Percentiles rank a stretch among this genome's conserved stretches.
Evolutionary conservation across 805 yeast genomes (phyloP).

Genomic region (Starmerella apis): DNA sequence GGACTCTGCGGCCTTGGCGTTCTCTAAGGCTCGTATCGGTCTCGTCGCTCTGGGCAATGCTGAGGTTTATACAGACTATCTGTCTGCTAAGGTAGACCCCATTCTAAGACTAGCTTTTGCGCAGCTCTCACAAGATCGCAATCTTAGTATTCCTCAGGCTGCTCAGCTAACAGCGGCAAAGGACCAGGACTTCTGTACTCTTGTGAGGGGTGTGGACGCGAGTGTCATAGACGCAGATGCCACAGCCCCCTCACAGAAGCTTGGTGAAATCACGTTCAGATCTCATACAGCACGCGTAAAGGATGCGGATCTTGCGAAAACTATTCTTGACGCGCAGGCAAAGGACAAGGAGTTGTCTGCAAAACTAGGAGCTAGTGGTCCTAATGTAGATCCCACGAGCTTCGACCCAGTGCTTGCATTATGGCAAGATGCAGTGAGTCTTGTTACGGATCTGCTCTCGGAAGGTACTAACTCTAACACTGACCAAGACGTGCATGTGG

Average conservation of each 20-base stretch:
- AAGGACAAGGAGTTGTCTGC: conserved; percentile 21
- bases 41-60: conserved; percentile 40
- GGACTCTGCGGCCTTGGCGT: conserved; percentile 41
- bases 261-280: conserved; percentile 42
- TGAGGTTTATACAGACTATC: conserved; percentile 42
- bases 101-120: conserved; percentile 46
- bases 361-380: conserved; percentile 5
- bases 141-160: conserved; percentile 35
- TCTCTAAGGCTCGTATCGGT: conserved; percentile 51
- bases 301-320: conserved; percentile 60
- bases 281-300: conserved; percentile 51
- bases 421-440: conserved; percentile 16
- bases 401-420: conserved; percentile 11
- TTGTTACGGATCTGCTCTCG: conserved; percentile 26
- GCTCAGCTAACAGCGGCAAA: conserved; percentile 41
- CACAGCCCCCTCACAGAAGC: conserved; percentile 14
- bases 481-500: conserved; percentile 57
- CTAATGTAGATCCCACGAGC: conserved; percentile 28
- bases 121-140: conserved; percentile 31
- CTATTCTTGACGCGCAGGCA: conserved; percentile 28
- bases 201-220: conserved; percentile 37
- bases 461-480: conserved; percentile 28
- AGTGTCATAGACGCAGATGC: conserved; percentile 9
- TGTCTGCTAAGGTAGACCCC: conserved; percentile 55
- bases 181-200: conserved; percentile 31